Base-by-base conservation (phyloP, 495 filamentous ascomycete species). In the Penicillium cinerascens region DNA sequence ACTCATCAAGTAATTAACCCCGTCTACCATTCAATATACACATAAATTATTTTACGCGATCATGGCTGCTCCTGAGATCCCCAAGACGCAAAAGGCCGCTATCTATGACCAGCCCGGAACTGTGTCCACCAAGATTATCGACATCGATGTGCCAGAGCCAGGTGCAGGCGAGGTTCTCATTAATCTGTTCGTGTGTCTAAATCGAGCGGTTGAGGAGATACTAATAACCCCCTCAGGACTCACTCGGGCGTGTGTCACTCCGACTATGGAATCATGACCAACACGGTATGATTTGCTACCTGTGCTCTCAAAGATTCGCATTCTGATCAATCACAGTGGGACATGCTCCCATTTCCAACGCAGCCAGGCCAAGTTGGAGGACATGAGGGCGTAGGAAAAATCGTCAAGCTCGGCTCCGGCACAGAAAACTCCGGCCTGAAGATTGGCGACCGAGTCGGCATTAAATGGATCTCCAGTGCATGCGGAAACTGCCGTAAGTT, bases 181-280 rank as follows among this genome's bases (percentile, higher is more conserved):
- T 57, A 84, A 87, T 52, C 58, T 89, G 81, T 84, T 69, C 42
- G 72, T 48, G 6, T 7, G 6, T 20, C 4, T 3, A 25, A 0
- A 9, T 5, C 7, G 0, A 18, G 2, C 0, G 9, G 16, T 0
- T 10, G 13, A 36, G 37, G 8, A 26, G 5, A n/a, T 23, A 69
- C 56, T 54, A 37, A 44, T 42, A n/a, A n/a, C 8, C 16, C 4
- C 35, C 4, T 29, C 2, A 83, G 82, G 26, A 84, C 85, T 21
- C 85, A 88, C 54, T 83, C 80, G 1, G 86, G 87, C 43, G 82
- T 90, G 29, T 88, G 86, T 64, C 84, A 86, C 63, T 85, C 82
- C 11, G 87, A 91, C 58, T 67, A 77, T 53, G 75, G 78, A 22
- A 67, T 87, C 57, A 87, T 87, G 78, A 77, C 73, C 38, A 82